phyloP scores from a whole-genome alignment of 805 yeast genomes.

The Cyberlindnera euphorbiae region DNA sequence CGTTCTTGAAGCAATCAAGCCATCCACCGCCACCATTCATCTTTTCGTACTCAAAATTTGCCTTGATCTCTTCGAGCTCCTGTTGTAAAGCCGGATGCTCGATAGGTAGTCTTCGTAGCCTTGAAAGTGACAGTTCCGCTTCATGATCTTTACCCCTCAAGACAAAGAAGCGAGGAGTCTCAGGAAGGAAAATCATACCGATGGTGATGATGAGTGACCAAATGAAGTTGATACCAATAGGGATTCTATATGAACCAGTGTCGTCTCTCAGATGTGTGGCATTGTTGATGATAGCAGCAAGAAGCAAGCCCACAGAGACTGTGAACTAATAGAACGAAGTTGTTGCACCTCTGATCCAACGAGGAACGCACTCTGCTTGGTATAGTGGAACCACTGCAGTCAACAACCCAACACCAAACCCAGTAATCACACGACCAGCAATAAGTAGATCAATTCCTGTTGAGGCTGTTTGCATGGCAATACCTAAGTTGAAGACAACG shows the following conservation, averaged over 20 bases:
- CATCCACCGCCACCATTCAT: slow-evolving; percentile 23
- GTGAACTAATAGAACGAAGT: slow-evolving; percentile 75
- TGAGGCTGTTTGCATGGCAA: slow-evolving; percentile 42
- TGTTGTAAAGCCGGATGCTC: slow-evolving; percentile 40
- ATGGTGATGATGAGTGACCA: slow-evolving; percentile 58
- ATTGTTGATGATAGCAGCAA: slow-evolving; percentile 68
- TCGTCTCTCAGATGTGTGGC: slow-evolving; percentile 52
- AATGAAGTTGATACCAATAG: slow-evolving; percentile 62
- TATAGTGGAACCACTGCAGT: slow-evolving; percentile 71
- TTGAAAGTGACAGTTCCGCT: slow-evolving; percentile 52
- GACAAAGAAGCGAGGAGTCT: slow-evolving; percentile 67
- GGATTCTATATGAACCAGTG: slow-evolving; percentile 65
- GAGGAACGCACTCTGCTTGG: slow-evolving; percentile 76
- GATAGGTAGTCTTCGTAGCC: slow-evolving; percentile 44
- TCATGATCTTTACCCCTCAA: slow-evolving; percentile 48
- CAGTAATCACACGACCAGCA: slow-evolving; percentile 65
- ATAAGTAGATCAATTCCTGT: slow-evolving; percentile 44
- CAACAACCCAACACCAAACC: slow-evolving; percentile 66
- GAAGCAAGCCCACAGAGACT: slow-evolving; percentile 62
- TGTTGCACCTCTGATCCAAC: slow-evolving; percentile 71
- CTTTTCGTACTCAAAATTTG: slow-evolving; percentile 41
- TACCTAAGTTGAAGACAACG: slow-evolving; percentile 47
- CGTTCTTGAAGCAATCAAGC: slow-evolving; percentile 33
- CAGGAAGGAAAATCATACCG: slow-evolving; percentile 69
- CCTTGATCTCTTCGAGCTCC: slow-evolving; percentile 44